These are phyloP conservation scores for Xylaria flabelliformis DNA, from an alignment of 495 filamentous ascomycete genomes.

Conservation along the genomic window DNA sequence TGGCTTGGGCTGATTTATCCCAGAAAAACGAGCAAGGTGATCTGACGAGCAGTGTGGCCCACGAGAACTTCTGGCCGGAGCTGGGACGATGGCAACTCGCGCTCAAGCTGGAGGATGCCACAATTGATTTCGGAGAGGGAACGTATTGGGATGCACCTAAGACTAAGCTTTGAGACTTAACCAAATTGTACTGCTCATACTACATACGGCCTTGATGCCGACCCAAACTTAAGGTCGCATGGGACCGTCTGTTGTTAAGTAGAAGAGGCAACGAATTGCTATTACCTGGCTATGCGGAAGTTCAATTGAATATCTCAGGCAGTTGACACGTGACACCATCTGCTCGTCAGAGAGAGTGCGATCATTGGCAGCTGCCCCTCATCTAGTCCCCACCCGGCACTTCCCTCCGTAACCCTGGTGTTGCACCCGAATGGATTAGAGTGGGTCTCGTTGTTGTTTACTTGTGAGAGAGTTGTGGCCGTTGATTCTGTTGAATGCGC, in stretches of 20 bases:
- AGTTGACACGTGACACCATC: constrained; percentile 9
- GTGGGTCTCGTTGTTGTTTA: constrained; percentile 40
- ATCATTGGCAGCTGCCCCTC: background rate
- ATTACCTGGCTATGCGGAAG: background rate
- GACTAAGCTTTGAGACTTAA: constrained; percentile 9
- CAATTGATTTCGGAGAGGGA: constrained; percentile 44
- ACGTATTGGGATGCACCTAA: constrained; percentile 34
- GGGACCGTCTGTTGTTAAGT: too few relatives aligned
- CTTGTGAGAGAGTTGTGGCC: constrained; percentile 33
- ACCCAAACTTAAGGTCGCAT: background rate
- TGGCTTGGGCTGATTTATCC: constrained; percentile 51
- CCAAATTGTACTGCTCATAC: background rate
- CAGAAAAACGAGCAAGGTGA: constrained; percentile 37
- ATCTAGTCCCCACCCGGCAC: background rate
- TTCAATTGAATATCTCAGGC: background rate
- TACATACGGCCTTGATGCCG: background rate
- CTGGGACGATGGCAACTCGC: constrained; percentile 52
- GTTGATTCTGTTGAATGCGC: constrained; percentile 11
- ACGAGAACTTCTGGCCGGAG: constrained; percentile 54
- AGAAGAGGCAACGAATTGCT: background rate
- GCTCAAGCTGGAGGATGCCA: constrained; percentile 49
- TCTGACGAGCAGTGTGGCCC: constrained; percentile 11
- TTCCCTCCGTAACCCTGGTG: background rate
- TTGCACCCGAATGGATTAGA: constrained; percentile 25
- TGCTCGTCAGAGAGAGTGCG: background rate